Evolutionary conservation across 768 basidiomycete genomes (phyloP), one percentile per base, ranked within the genome.

Genomic region (Serendipita sp.): DNA sequence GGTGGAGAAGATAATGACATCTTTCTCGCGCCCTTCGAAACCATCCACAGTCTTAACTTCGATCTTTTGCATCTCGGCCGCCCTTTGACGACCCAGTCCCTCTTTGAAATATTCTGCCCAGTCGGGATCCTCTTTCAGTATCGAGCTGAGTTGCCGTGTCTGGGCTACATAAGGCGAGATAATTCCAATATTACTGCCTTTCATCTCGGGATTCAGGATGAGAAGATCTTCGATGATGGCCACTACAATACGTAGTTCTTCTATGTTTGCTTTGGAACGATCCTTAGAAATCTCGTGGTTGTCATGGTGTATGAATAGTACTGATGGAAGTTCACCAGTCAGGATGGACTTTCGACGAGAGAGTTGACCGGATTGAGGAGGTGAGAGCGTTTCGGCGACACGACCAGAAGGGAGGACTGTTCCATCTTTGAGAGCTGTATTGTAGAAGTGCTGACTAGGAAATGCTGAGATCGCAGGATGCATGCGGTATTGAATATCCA

Each of bases 401-500:
- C 92, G 68, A 96, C 82, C 81, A 11, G 64, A 51, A 71, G 53
- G 42, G 64, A 84, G 82, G 24, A 86, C 79, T 0, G 89, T 92
- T 16, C 91, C 91, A 70, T 95, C 86, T 43, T 76, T 77, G 50
- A 96, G 70, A 1, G 78, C 75, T 26, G 76, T 75, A 43, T 82
- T 75, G 74, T 97, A 97, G 71, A 96, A 96, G 64, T 90, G 85
- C 28, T 76, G 70, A 41, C 87, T 84, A 9, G 94, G 91, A 75
- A 97, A 97, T 22, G 78, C 78, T 1, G 93, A 90, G 67, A 97
- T 92, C 41, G 77, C 76, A 13, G 93, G 94, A 68, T 94, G 91
- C 93, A 97, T 97, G 38, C 93, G 84, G 68, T 96, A 97, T 73
- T 97, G 93, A n/a, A 82, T 79, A 69, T 95, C 86, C 63, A 97